Base-by-base conservation (phyloP, 208 protist genomes). In the Borovskyia barvae region DNA sequence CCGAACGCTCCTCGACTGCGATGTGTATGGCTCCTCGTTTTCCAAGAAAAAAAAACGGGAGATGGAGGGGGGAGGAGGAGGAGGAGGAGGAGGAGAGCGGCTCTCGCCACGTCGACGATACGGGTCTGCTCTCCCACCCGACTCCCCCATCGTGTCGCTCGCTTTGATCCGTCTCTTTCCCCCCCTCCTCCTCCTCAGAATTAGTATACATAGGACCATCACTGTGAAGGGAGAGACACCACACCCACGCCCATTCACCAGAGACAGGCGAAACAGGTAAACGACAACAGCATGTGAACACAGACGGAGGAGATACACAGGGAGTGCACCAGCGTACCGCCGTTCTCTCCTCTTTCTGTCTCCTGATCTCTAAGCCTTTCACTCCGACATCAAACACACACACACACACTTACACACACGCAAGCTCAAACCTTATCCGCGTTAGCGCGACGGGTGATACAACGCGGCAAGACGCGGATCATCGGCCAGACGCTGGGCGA, bases 401-500 rank as follows among this genome's bases (percentile, higher is more conserved):
- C 15, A 64, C 19, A 32, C 24, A 42, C 35, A 64, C 14, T 32
- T 3, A 56, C 25, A 40, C 25, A 26, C 8, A 43, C 40, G 56
- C 26, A 41, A 4, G 35, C 8, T 8, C 35, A 39, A 39, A 39
- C 35, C 5, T 20, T 37, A 22, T 62, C 19, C 7, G 41, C 41
- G 41, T 28, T 50, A 65, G 41, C 60, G 56, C 19, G 1, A 12
- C 0, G 58, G 47, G 35, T 66, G 64, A 59, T 90, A 90, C 40
- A 95, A 55, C 5, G 72, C 74, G 17, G 76, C 37, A 14, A 95
- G 71, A 5, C 89, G 78, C 2, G 78, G 71, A 57, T 95, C 89
- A 24, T 92, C 82, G 8, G 82, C 54, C 2, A 95, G 80, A 19
- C 81, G 67, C 56, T 90, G 80, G 2, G 83, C 86, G 1, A 95